Percentiles rank a stretch among this genome's conserved stretches.
Conservation (phyloP, 768 basidiomycete genomes). For the Galerina marginata region DNA sequence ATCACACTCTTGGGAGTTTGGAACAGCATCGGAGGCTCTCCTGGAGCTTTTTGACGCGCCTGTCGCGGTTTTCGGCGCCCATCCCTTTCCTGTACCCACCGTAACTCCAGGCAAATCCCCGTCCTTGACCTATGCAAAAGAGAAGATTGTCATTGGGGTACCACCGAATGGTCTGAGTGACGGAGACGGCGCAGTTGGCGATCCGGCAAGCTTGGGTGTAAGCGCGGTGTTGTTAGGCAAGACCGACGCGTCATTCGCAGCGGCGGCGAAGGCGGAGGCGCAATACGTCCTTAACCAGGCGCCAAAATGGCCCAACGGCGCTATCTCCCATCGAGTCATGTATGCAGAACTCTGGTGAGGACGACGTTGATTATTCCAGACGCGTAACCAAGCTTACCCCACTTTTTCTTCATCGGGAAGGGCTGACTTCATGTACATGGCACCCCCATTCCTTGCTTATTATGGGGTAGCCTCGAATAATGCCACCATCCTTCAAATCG, state of each 20-base stretch:
- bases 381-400: background rate
- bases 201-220: slow-evolving; percentile 56
- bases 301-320: slow-evolving; percentile 47
- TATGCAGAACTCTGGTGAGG: slow-evolving; percentile 49
- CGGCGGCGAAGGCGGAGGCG: slow-evolving; percentile 37
- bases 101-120: slow-evolving; percentile 24
- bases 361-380: background rate
- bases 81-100: slow-evolving; percentile 40
- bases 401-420: slow-evolving; percentile 25
- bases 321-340: slow-evolving; percentile 49
- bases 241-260: slow-evolving; percentile 34
- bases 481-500: slow-evolving; percentile 37
- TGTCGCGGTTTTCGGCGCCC: slow-evolving; percentile 43
- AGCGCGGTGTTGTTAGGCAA: slow-evolving; percentile 49
- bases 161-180: slow-evolving; percentile 39
- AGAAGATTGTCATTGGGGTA: slow-evolving; percentile 41
- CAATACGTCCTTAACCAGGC: slow-evolving; percentile 39
- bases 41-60: slow-evolving; percentile 48
- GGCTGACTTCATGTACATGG: slow-evolving; percentile 59
- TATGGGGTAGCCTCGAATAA: slow-evolving; percentile 46
- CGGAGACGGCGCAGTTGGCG: slow-evolving; percentile 48
- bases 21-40: slow-evolving; percentile 46
- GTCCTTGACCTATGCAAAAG: slow-evolving; percentile 42
- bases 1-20: slow-evolving; percentile 54
- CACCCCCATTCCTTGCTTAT: slow-evolving; percentile 55